A percentile compares a stretch with the other conserved stretches of the same genome.
Evolutionary conservation across 305 asterid genomes (phyloP).

Genomic region (Solanum hybrid): DNA sequence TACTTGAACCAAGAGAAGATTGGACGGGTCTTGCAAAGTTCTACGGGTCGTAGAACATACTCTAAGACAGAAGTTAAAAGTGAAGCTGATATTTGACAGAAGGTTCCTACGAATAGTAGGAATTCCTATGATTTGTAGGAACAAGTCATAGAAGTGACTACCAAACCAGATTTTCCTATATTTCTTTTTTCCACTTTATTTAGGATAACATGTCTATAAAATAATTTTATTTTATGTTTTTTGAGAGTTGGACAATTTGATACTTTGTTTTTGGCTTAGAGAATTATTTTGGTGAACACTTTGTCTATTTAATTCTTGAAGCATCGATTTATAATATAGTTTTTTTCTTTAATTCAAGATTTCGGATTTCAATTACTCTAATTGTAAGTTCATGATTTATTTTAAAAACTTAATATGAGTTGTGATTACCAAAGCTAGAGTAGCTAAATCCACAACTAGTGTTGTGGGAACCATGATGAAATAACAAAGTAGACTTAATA

Average conservation of each 20-base stretch:
- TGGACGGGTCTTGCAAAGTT: background rate
- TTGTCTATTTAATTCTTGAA: background rate
- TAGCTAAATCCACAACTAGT: background rate
- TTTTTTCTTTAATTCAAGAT: background rate
- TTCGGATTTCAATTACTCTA: background rate
- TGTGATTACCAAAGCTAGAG: background rate
- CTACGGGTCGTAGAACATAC: background rate
- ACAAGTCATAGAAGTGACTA: background rate
- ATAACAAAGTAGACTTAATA: background rate
- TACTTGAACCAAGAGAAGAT: background rate
- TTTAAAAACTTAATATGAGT: background rate
- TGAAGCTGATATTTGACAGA: background rate
- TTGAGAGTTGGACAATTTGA: background rate
- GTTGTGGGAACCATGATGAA: background rate
- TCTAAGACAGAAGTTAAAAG: background rate
- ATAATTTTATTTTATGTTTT: background rate
- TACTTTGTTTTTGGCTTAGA: background rate
- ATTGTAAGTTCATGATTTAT: background rate
- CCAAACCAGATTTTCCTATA: background rate
- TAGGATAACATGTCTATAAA: background rate
- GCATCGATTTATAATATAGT: background rate
- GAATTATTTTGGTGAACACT: background rate
- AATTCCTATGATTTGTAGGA: background rate
- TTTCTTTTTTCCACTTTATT: background rate
- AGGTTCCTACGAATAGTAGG: background rate